Conservation (phyloP, 331 rosid genomes). For the Quercus lobata region DNA sequence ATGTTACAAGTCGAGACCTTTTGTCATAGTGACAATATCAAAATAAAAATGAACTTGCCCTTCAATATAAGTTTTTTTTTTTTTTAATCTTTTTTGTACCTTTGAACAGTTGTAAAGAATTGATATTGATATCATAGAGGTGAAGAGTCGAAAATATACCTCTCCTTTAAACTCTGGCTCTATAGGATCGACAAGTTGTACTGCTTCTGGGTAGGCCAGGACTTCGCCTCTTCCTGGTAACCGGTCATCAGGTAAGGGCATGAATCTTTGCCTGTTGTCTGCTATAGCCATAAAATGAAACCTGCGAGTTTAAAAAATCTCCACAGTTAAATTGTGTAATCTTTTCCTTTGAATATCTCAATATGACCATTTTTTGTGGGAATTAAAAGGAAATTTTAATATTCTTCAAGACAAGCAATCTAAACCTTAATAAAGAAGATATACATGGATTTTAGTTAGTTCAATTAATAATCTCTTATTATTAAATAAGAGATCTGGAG, state of each 20-base stretch:
- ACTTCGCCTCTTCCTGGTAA: slow-evolving; percentile 51
- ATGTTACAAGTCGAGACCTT: too few relatives aligned
- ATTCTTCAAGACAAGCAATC: neutral
- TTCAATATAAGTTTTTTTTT: too few relatives aligned
- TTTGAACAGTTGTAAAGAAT: too few relatives aligned
- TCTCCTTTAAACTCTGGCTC: slow-evolving; percentile 83
- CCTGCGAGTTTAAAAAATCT: slow-evolving; percentile 27
- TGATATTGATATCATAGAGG: too few relatives aligned
- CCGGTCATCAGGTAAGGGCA: slow-evolving; percentile 83
- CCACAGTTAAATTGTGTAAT: neutral
- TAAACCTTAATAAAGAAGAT: neutral
- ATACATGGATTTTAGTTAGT: too few relatives aligned
- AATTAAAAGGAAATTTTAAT: neutral
- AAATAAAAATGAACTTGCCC: too few relatives aligned
- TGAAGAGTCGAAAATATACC: slow-evolving; percentile 22
- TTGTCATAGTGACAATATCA: too few relatives aligned
- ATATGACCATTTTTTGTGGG: too few relatives aligned
- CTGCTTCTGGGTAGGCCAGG: slow-evolving; percentile 81
- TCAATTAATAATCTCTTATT: too few relatives aligned
- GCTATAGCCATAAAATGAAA: slow-evolving; percentile 73
- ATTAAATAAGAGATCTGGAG: too few relatives aligned
- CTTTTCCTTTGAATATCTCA: neutral
- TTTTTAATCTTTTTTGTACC: too few relatives aligned
- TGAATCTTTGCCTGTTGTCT: slow-evolving; percentile 66
- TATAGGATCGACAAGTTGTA: slow-evolving; percentile 60